Evolutionary conservation across 371 early-diverging fungal genomes (phyloP).

Genomic region (Actinomucor elegans): DNA sequence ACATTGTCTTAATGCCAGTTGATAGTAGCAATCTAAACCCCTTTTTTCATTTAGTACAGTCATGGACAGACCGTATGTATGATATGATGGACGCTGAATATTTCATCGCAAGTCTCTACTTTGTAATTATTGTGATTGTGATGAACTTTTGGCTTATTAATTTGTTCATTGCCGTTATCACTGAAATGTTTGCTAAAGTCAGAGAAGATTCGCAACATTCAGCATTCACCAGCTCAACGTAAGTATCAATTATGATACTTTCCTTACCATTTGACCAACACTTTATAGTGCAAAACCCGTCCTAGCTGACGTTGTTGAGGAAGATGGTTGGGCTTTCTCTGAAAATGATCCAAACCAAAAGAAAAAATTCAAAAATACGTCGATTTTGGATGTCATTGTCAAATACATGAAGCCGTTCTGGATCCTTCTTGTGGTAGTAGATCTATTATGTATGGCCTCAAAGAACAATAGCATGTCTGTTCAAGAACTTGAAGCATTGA

Average conservation of each 20-base stretch:
- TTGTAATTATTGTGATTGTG: conserved; percentile 60
- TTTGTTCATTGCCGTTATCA: conserved; percentile 71
- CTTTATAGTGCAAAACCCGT: conserved; percentile 40
- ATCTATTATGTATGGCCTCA: conserved; percentile 56
- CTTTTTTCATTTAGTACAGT: conserved; percentile 51
- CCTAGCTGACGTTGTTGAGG: conserved; percentile 44
- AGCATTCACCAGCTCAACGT: conserved; percentile 56
- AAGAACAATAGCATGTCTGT: conserved; percentile 44
- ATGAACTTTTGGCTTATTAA: conserved; percentile 75
- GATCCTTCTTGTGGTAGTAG: conserved; percentile 48
- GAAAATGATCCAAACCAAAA: conserved; percentile 2
- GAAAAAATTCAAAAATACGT: conserved; percentile 12
- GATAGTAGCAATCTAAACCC: too few relatives aligned
- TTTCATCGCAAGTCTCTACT: conserved; percentile 56
- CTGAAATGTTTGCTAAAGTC: conserved; percentile 73
- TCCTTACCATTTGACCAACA: too few relatives aligned
- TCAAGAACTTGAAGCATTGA: conserved; percentile 23
- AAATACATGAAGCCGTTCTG: conserved; percentile 46
- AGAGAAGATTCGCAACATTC: conserved; percentile 68
- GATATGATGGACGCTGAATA: conserved; percentile 69
- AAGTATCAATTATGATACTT: too few relatives aligned
- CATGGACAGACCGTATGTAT: conserved; percentile 75
- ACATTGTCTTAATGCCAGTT: too few relatives aligned
- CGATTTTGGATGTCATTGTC: conserved; percentile 20
- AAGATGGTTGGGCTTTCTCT: conserved; percentile 48